Evolutionary conservation across 352 stramenopile genomes (phyloP).

Genomic region (Hyphochytrium catenoides): DNA sequence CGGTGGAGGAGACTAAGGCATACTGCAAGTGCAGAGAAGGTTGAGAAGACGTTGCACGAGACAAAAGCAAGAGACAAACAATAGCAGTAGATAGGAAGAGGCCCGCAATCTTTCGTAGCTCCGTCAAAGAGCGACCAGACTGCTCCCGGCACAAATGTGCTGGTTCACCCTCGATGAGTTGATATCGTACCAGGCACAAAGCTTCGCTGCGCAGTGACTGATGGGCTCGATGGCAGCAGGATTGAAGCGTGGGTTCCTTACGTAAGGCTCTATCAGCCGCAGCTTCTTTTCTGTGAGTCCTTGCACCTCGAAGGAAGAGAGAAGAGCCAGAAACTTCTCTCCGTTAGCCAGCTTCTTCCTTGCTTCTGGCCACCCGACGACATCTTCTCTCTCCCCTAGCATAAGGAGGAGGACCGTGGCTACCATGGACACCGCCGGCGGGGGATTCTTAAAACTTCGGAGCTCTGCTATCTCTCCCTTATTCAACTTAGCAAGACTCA

Average conservation of each 20-base stretch:
- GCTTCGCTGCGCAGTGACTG: slow-evolving; percentile 50
- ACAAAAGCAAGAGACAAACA: too few relatives aligned
- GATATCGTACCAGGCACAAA: slow-evolving; percentile 74
- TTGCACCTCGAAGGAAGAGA: slow-evolving; percentile 22
- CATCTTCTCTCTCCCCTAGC: slow-evolving; percentile 16
- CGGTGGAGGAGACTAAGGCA: too few relatives aligned
- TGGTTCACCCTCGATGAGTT: too few relatives aligned
- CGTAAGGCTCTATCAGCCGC: slow-evolving; percentile 18
- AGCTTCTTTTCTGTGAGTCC: slow-evolving; percentile 13
- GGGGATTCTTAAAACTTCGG: slow-evolving; percentile 44
- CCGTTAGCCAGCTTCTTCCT: slow-evolving; percentile 26
- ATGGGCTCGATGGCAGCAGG: slow-evolving; percentile 34
- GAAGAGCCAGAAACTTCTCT: slow-evolving; percentile 26
- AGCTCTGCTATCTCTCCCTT: slow-evolving; percentile 47
- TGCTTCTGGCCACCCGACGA: slow-evolving; percentile 15
- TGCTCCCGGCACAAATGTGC: too few relatives aligned
- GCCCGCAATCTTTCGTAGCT: too few relatives aligned
- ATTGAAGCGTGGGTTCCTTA: slow-evolving; percentile 35
- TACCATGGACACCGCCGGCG: slow-evolving; percentile 46
- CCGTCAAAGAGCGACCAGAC: too few relatives aligned
- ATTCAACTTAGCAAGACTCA: slow-evolving; percentile 11
- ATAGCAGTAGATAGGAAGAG: too few relatives aligned
- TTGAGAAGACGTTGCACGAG: too few relatives aligned
- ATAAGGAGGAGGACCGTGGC: slow-evolving; percentile 25
- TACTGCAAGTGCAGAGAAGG: too few relatives aligned